Conservation (phyloP, 441 rosid genomes). For the Populus hybrid region DNA sequence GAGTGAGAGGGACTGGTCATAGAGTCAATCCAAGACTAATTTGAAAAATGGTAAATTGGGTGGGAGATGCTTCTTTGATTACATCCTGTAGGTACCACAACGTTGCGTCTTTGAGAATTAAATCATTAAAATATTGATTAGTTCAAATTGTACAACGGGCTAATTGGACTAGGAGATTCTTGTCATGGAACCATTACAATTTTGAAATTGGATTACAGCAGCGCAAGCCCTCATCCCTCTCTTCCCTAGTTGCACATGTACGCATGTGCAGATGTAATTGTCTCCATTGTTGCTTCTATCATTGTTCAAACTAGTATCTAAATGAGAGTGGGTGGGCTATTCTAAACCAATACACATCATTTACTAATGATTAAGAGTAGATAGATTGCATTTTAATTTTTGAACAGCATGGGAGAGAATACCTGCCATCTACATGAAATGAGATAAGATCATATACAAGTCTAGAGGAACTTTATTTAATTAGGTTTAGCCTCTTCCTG, state of each 20-base stretch:
- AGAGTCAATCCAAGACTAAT: conserved; percentile 5
- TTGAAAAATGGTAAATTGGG: not conserved
- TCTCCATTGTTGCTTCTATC: not conserved
- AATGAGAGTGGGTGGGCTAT: not conserved
- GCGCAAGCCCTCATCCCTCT: not conserved
- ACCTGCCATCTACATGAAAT: not conserved
- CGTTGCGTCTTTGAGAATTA: not conserved
- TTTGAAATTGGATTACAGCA: not conserved
- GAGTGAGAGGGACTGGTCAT: conserved; percentile 24
- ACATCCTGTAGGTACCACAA: not conserved
- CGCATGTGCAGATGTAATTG: not conserved
- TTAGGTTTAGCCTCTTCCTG: not conserved
- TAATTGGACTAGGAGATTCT: not conserved
- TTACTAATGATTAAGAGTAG: not conserved
- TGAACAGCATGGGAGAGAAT: not conserved
- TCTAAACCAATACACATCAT: not conserved
- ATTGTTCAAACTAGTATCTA: too few relatives aligned
- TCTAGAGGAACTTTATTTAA: not conserved
- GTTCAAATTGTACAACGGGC: not conserved
- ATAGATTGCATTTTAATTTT: too few relatives aligned
- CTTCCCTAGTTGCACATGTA: not conserved
- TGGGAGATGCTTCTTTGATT: not conserved
- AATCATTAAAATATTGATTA: not conserved
- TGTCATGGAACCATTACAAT: not conserved
- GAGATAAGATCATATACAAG: not conserved